These are phyloP conservation scores for Glonium stellatum DNA, from an alignment of 495 filamentous ascomycete genomes.

Conservation along the genomic window DNA sequence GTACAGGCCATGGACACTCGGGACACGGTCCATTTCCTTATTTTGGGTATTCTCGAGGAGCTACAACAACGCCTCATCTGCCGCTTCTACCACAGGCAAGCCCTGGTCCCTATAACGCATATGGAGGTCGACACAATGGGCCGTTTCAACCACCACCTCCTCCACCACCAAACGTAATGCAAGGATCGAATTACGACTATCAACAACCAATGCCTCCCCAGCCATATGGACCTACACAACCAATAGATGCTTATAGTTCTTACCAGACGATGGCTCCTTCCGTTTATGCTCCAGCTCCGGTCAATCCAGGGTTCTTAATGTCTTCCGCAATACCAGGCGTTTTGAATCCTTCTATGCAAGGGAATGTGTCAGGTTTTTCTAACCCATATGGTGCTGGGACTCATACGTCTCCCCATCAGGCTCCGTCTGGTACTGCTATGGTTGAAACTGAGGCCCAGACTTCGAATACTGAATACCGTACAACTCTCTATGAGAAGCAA, in stretches of 20 bases:
- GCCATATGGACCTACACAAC: conserved; percentile 7
- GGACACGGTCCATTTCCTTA: conserved; percentile 17
- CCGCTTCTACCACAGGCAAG: conserved; percentile 32
- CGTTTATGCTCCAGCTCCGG: conserved; percentile 3
- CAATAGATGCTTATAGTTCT: conserved; percentile 15
- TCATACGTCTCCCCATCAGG: conserved; percentile 1
- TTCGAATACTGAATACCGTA: conserved; percentile 6
- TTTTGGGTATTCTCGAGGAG: conserved; percentile 34
- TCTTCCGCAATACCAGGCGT: conserved; percentile 10
- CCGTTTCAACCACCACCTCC: conserved; percentile 33
- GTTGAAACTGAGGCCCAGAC: neutral
- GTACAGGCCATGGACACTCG: conserved; percentile 3
- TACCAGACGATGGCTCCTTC: conserved; percentile 18
- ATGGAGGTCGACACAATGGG: conserved; percentile 36
- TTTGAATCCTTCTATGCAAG: conserved; percentile 7
- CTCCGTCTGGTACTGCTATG: neutral
- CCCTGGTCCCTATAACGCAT: conserved; percentile 38
- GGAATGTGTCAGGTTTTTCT: neutral
- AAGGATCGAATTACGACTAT: conserved; percentile 22
- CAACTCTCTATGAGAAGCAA: conserved; percentile 38
- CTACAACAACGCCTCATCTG: conserved; percentile 27
- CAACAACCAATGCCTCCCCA: neutral
- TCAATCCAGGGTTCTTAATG: conserved; percentile 15
- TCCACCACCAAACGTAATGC: conserved; percentile 5
- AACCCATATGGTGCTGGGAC: neutral